Percentiles rank a stretch among this genome's conserved stretches.
Conservation (phyloP, 106 monocot species). For the Xerophyta viscosa region DNA sequence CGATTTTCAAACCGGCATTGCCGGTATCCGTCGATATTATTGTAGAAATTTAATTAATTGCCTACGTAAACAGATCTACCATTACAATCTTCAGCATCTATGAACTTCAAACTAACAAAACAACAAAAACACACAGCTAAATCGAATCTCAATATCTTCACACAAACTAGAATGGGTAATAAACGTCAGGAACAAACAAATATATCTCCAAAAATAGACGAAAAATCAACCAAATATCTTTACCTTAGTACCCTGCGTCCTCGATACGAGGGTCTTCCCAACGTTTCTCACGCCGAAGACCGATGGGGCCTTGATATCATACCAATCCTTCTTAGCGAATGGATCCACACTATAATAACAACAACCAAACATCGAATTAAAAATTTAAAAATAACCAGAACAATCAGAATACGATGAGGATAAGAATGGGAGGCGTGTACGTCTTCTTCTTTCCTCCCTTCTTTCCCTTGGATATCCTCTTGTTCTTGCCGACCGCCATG, state of each 20-base stretch:
- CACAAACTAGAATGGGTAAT: too few species aligned
- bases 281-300: conserved; percentile 56
- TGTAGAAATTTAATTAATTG: too few species aligned
- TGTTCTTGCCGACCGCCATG: conserved; percentile 64
- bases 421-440: conserved; percentile 14
- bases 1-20: too few species aligned
- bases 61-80: too few species aligned
- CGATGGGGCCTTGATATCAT: conserved; percentile 91
- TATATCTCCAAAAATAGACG: too few species aligned
- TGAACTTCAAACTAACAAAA: too few species aligned
- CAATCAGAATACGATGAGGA: neutral
- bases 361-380: neutral
- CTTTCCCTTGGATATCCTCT: conserved; percentile 95
- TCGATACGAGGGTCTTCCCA: conserved; percentile 93
- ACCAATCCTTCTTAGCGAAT: conserved; percentile 95
- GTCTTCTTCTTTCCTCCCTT: conserved; percentile 97
- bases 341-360: conserved; percentile 73
- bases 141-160: too few species aligned
- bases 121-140: too few species aligned
- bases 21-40: too few species aligned
- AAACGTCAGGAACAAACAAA: too few species aligned
- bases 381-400: neutral
- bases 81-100: too few species aligned
- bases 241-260: conserved; percentile 97
- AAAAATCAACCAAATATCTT: too few species aligned